phyloP scores from a whole-genome alignment of 2,329 filamentous ascomycete species.

The Lasiodiplodia sp. region DNA sequence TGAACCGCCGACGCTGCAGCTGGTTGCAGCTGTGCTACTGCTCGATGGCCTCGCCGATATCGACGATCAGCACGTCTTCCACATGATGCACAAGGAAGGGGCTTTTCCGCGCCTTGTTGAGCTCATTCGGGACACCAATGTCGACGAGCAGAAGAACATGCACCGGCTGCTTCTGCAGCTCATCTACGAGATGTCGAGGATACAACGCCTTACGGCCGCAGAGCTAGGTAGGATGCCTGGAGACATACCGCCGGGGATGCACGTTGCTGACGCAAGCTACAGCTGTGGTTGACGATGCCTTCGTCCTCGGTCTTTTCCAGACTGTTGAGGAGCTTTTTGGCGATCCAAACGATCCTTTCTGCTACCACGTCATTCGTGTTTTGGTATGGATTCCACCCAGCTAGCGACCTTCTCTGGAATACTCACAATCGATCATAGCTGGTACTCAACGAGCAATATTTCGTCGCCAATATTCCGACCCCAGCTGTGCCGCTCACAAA shows the following conservation, averaged over 20 bases:
- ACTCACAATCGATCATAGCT: conserved; percentile 62
- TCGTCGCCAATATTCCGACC: conserved; percentile 71
- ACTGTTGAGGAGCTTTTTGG: conserved; percentile 88
- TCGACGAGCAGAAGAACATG: conserved; percentile 71
- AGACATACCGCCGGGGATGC: too few species aligned
- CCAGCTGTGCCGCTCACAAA: conserved; percentile 73
- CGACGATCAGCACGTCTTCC: conserved; percentile 73
- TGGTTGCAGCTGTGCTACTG: conserved; percentile 83
- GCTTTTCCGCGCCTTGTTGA: conserved; percentile 85
- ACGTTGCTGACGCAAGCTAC: conserved; percentile 30
- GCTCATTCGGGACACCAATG: conserved; percentile 71
- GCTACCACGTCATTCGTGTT: conserved; percentile 93
- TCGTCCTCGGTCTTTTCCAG: conserved; percentile 82
- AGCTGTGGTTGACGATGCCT: conserved; percentile 72
- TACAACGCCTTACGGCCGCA: conserved; percentile 78
- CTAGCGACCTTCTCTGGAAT: not conserved
- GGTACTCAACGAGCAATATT: conserved; percentile 97
- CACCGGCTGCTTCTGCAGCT: conserved; percentile 85
- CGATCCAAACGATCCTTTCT: conserved; percentile 90
- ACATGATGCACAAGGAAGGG: conserved; percentile 85
- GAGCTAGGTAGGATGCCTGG: conserved; percentile 70
- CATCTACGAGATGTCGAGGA: conserved; percentile 94
- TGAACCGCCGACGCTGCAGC: conserved; percentile 77
- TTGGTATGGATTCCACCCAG: conserved; percentile 65
- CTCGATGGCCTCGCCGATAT: conserved; percentile 85